phyloP scores from a whole-genome alignment of 148 eudicot genomes.

The Cornus kousa region DNA sequence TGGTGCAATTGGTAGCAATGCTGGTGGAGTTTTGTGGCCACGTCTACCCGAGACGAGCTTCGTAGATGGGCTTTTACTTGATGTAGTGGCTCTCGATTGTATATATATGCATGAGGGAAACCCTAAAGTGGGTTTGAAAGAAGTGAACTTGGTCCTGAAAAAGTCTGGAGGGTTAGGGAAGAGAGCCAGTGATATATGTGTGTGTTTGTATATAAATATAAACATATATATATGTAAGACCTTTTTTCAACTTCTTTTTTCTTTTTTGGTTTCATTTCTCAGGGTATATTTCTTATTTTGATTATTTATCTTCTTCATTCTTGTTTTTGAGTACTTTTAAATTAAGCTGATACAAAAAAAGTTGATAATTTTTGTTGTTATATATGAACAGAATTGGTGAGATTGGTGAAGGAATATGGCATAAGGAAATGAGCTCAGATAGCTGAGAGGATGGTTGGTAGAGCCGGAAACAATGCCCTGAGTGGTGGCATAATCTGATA shows the following conservation, averaged over 20 bases:
- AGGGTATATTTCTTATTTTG: neutral
- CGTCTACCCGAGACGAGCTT: slow-evolving; percentile 13
- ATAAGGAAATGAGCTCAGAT: slow-evolving; percentile 53
- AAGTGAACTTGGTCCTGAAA: neutral
- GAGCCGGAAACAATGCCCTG: slow-evolving; percentile 86
- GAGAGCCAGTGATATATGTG: slow-evolving; percentile 27
- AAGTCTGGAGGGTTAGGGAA: slow-evolving; percentile 12
- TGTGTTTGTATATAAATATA: no score
- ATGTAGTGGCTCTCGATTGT: slow-evolving; percentile 10
- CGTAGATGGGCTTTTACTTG: slow-evolving; percentile 11
- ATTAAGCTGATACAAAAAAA: neutral
- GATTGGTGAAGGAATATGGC: slow-evolving; percentile 51
- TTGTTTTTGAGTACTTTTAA: neutral
- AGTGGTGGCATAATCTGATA: slow-evolving; percentile 71
- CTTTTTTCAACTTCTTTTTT: no score
- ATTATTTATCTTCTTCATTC: neutral
- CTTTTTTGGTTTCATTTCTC: neutral
- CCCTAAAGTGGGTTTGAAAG: slow-evolving; percentile 6
- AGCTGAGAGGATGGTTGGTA: slow-evolving; percentile 47
- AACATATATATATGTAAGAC: no score
- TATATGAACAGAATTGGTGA: slow-evolving; percentile 38
- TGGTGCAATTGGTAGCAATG: slow-evolving; percentile 7
- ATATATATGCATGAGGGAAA: slow-evolving; percentile 1
- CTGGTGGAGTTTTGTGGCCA: neutral
- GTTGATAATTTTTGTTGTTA: neutral